Evolutionary conservation across 495 filamentous ascomycete species (phyloP), one percentile per base, ranked within the genome.

Genomic region (Eremomyces bilateralis): DNA sequence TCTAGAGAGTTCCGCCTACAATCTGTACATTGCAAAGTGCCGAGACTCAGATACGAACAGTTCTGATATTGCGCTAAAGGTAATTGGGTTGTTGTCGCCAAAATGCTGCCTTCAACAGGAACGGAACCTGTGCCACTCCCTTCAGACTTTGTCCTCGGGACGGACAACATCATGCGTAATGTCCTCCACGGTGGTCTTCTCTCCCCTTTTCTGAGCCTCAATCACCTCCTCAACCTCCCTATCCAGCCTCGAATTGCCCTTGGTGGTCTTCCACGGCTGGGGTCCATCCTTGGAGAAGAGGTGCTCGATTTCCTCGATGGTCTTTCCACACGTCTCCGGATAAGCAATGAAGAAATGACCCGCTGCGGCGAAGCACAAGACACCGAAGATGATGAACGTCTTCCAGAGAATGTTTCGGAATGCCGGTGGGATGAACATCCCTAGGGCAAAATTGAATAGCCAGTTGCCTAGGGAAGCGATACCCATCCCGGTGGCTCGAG

Each of bases 391-490:
- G 42, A 80, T 73, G 39, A 78, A 80, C 0, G 65, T 59, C 50
- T 71, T 73, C 62, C 73, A 81, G 25, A 62, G 60, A 43, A 80
- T 80, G 50, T 77, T 79, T 37, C 62, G 54, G 51, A 83, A 76
- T 0, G 64, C 71, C 0, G 74, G 71, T 1, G 76, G 72, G 3
- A 74, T 64, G 49, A 80, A 80, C 46, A 74, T 62, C 3, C 69
- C 73, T 3, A 80, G 51, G 0, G 73, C 74, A 43, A 78, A 78
- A 57, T 78, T 79, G 61, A 78, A 80, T 12, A 76, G 60, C 75
- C 75, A 79, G 53, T 83, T 81, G 2, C 65, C 67, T 17, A 71
- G 59, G 0, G 73, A 66, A 0, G 73, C 67, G 16, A 79, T 54
- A 15, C 63, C 67, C 58, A 80, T 76, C 11, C 75, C 76, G 21